phyloP scores from a whole-genome alignment of 768 basidiomycete species.

The Suillus bovinus region DNA sequence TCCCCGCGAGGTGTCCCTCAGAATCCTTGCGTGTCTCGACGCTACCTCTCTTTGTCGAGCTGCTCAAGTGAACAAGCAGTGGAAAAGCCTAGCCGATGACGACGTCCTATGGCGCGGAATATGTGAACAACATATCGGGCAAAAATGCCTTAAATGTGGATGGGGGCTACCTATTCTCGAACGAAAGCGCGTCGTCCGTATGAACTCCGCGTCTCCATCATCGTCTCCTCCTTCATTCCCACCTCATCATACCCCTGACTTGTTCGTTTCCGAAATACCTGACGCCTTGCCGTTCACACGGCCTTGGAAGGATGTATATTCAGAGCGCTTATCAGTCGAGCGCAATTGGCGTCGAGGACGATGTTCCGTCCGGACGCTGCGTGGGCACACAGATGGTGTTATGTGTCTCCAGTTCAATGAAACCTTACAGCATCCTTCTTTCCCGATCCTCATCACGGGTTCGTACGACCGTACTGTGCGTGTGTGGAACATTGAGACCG shows the following conservation, averaged over 20 bases:
- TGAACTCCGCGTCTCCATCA: conserved; percentile 39
- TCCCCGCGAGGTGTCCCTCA: conserved; percentile 87
- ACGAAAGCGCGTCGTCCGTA: conserved; percentile 54
- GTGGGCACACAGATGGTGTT: conserved; percentile 93
- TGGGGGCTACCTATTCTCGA: conserved; percentile 96
- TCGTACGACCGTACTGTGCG: conserved; percentile 94
- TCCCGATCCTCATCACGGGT: conserved; percentile 95
- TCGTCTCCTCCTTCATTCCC: conserved; percentile 17
- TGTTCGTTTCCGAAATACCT: conserved; percentile 31
- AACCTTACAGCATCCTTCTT: conserved; percentile 75
- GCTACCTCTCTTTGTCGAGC: conserved; percentile 92
- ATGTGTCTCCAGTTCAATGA: conserved; percentile 98
- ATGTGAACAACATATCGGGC: conserved; percentile 97
- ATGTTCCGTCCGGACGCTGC: conserved; percentile 79
- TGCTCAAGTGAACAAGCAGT: conserved; percentile 83
- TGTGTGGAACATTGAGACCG: conserved; percentile 96
- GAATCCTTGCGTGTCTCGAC: conserved; percentile 85
- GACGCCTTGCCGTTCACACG: conserved; percentile 55
- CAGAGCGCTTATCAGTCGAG: conserved; percentile 94
- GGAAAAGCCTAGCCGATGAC: conserved; percentile 91
- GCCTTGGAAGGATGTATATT: conserved; percentile 99
- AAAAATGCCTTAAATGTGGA: conserved; percentile 95
- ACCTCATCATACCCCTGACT: conserved; percentile 5
- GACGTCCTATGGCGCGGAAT: conserved; percentile 94
- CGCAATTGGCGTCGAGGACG: conserved; percentile 97